A percentile compares a stretch with the other conserved stretches of the same genome.
These are phyloP conservation scores for Rhytidhysteron rufulum DNA, from an alignment of 2,329 filamentous ascomycete genomes.

Conservation along the genomic window DNA sequence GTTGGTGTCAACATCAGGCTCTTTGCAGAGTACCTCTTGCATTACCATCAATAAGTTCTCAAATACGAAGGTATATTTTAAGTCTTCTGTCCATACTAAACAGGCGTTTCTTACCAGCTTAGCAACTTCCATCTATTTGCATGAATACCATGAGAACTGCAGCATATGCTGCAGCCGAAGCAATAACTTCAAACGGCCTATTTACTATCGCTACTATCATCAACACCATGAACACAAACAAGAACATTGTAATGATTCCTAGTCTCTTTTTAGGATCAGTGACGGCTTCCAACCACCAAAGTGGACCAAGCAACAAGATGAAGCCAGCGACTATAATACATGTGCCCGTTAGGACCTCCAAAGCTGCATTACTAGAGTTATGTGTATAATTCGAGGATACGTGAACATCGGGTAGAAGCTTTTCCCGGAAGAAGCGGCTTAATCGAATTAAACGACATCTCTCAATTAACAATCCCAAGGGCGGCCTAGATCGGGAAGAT, in stretches of 20 bases:
- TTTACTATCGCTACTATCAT: constrained; percentile 14
- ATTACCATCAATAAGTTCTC: too few species aligned
- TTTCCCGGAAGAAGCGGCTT: constrained; percentile 9
- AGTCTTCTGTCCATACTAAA: too few species aligned
- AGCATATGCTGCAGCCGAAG: constrained; percentile 19
- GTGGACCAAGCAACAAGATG: constrained; percentile 17
- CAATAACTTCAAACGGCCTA: constrained; percentile 18
- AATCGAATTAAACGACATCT: constrained; percentile 5
- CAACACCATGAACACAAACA: constrained; percentile 12
- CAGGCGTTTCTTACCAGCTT: too few species aligned
- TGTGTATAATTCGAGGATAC: constrained; percentile 3
- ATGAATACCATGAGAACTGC: constrained; percentile 19
- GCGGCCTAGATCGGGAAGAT: constrained; percentile 7
- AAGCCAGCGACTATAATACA: constrained; percentile 11
- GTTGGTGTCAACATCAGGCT: constrained; percentile 5
- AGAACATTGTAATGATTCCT: constrained; percentile 20
- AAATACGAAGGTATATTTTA: too few species aligned
- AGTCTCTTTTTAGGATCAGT: constrained; percentile 6
- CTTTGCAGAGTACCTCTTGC: not conserved
- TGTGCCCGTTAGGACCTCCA: constrained; percentile 5
- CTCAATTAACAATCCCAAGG: constrained; percentile 12
- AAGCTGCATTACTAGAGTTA: constrained; percentile 12
- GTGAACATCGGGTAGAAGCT: constrained; percentile 3
- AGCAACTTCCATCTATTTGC: too few species aligned
- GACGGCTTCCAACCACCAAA: constrained; percentile 19